These are phyloP conservation scores for Ustilago lituana DNA, from an alignment of 1,284 basidiomycete genomes.

Conservation along the genomic window DNA sequence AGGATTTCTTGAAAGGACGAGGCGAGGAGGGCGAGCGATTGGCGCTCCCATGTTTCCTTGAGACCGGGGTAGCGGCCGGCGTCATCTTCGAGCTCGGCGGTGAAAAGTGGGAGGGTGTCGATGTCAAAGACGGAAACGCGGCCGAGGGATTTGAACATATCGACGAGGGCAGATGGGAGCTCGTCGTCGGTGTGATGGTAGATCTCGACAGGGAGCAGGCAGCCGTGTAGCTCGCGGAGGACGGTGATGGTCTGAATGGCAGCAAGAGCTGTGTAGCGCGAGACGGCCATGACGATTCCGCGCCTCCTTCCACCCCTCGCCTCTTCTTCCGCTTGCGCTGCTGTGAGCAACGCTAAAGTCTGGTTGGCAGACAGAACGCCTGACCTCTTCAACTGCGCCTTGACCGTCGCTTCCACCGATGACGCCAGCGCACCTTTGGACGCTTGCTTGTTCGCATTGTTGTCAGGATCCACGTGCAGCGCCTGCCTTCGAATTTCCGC, in stretches of 20 bases:
- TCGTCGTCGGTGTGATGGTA: slow-evolving; percentile 36
- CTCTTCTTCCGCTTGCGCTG: slow-evolving; percentile 17
- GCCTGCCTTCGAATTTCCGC: slow-evolving; percentile 31
- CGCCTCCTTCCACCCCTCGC: slow-evolving; percentile 20
- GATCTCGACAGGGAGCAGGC: slow-evolving; percentile 33
- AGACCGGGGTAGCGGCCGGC: slow-evolving; percentile 29
- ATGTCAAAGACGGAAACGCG: slow-evolving; percentile 23
- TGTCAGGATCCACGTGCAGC: slow-evolving; percentile 3
- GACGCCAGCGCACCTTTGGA: no score
- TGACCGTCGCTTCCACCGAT: slow-evolving; percentile 17
- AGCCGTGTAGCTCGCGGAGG: slow-evolving; percentile 24
- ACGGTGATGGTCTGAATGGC: slow-evolving; percentile 34
- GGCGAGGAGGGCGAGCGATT: slow-evolving; percentile 28
- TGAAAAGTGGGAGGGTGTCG: slow-evolving; percentile 24
- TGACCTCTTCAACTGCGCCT: slow-evolving; percentile 11
- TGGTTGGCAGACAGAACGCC: slow-evolving; percentile 13
- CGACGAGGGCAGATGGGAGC: slow-evolving; percentile 14
- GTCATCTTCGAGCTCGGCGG: slow-evolving; percentile 35
- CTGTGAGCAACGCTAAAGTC: slow-evolving; percentile 7
- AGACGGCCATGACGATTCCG: slow-evolving; percentile 40
- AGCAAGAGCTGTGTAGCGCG: slow-evolving; percentile 15
- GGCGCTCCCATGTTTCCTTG: slow-evolving; percentile 31
- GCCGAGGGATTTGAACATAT: slow-evolving; percentile 19
- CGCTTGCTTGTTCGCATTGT: background rate
- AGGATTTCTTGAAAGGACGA: slow-evolving; percentile 38